Evolutionary conservation across 73 alveolate species (phyloP).

Genomic region (Symbiodinium natans): DNA sequence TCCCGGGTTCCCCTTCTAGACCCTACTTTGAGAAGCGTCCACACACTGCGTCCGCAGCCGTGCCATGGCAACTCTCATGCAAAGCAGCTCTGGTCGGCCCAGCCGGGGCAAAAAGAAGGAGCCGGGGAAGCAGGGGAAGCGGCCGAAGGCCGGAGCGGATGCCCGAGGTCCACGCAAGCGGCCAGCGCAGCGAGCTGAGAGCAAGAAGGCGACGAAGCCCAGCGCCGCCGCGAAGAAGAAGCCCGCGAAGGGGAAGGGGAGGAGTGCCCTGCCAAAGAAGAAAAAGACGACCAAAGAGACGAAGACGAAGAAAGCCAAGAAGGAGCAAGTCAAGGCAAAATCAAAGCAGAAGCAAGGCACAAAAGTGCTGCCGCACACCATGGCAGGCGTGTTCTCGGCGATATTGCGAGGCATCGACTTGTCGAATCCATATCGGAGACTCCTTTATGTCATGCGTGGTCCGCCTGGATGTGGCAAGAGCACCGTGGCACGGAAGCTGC

Average conservation of each 20-base stretch:
- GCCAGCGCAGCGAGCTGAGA: neutral
- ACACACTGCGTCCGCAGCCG: too few relatives aligned
- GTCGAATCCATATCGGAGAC: slow-evolving; percentile 19
- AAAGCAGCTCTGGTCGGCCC: neutral
- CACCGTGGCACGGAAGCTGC: slow-evolving; percentile 78
- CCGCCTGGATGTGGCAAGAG: slow-evolving; percentile 69
- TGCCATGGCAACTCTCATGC: slow-evolving; percentile 1
- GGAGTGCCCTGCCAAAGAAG: neutral
- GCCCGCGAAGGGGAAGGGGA: neutral
- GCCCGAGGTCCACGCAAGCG: neutral
- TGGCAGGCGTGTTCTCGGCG: slow-evolving; percentile 21
- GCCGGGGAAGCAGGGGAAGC: slow-evolving; percentile 7
- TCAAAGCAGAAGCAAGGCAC: neutral
- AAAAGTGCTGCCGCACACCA: neutral
- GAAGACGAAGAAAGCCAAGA: neutral
- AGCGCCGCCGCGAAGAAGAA: neutral
- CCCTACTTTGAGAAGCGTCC: too few relatives aligned
- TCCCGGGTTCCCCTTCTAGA: too few relatives aligned
- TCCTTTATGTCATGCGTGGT: slow-evolving; percentile 50
- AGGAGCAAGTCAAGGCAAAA: neutral
- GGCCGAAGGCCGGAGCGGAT: neutral
- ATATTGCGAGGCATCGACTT: neutral
- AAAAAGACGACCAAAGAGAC: too few relatives aligned
- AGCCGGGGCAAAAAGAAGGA: too few relatives aligned
- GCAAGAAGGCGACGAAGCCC: neutral